Percentiles rank a stretch among this genome's conserved stretches.
phyloP scores from a whole-genome alignment of 2,329 filamentous ascomycete genomes.

The Geosmithia flava region DNA sequence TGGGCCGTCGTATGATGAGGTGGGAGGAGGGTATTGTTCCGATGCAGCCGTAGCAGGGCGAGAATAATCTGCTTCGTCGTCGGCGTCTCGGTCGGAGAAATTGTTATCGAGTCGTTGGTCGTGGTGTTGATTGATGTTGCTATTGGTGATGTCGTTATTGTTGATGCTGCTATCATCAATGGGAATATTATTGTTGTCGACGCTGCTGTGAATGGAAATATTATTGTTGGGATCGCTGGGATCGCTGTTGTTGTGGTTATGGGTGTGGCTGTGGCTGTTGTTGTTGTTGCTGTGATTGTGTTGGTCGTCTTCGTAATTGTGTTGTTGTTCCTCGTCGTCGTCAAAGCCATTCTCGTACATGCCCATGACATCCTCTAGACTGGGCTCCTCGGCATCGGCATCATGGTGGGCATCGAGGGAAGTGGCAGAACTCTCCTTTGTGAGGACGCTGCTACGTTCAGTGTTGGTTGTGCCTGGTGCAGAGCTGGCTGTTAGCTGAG shows the following conservation, averaged over 20 bases:
- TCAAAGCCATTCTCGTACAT: conserved; percentile 55
- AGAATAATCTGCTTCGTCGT: not conserved
- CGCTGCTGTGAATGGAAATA: not conserved
- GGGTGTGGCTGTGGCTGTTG: not conserved
- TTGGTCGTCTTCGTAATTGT: conserved; percentile 1
- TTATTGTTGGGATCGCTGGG: not conserved
- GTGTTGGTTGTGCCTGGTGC: conserved; percentile 54
- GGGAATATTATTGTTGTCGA: not conserved
- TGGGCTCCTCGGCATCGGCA: conserved; percentile 38
- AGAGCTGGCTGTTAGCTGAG: conserved; percentile 41
- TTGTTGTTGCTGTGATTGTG: not conserved
- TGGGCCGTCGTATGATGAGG: not conserved
- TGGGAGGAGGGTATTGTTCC: not conserved
- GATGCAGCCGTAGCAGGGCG: not conserved
- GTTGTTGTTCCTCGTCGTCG: conserved; percentile 20
- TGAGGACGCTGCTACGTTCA: conserved; percentile 70
- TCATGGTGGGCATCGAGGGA: conserved; percentile 33
- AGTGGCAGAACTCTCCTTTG: conserved; percentile 64
- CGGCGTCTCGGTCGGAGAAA: not conserved
- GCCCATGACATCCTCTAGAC: conserved; percentile 57
- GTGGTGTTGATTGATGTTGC: not conserved
- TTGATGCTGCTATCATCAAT: not conserved
- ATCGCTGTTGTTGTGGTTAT: not conserved
- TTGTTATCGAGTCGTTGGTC: not conserved
- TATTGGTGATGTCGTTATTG: not conserved